Evolutionary conservation across 176 grass and related monocot species (phyloP), one percentile per base, ranked within the genome.

Genomic region (Hsuehochloa calcarea): DNA sequence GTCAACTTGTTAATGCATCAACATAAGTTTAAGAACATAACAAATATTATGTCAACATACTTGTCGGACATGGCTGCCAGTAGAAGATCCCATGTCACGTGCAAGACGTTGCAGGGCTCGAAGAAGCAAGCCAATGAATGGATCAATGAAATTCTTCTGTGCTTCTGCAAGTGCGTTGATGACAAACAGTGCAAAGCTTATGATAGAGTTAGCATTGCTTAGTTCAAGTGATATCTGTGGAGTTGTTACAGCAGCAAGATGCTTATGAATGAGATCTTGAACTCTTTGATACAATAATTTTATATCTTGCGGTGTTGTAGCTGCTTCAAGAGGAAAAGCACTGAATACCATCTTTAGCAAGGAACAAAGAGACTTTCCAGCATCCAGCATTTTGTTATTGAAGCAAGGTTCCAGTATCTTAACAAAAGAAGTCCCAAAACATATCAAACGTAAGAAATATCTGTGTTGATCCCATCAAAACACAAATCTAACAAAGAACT

Each of bases 351-450:
- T 94, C 90, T 96, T 99, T 71, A 99, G 80, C 70, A 99, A 87
- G 26, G 96, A 96, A 84, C 96, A 99, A 74, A 99, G 84, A 50
- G 96, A 96, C 78, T 92, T 99, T 81, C 96, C 96, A 67, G 91
- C 93, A 88, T 99, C 96, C 77, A 94, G 85, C 86, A 93, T 96
- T 88, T 92, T 99, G 83, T 93, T 99, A 77, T 84, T 86, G 70
- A 99, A 99, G 75, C 96, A 99, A 54, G 93, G 96, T 78, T 99
- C 96, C 85, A 99, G 66, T 89, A 99, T 91, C 96, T 99, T 75
- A 77, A 45, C 59, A 44, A 50, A 85, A 69, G 43, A 44, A 44
- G 46, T 44, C 27, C 35, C 74, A 85, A 26, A 55, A 87, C 39
- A 26, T 61, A 76, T 59, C 80, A 84, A 74, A 72, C 40, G 51